Conservation (phyloP, 2,329 filamentous ascomycete genomes). For the Tolypocladium amazonense region DNA sequence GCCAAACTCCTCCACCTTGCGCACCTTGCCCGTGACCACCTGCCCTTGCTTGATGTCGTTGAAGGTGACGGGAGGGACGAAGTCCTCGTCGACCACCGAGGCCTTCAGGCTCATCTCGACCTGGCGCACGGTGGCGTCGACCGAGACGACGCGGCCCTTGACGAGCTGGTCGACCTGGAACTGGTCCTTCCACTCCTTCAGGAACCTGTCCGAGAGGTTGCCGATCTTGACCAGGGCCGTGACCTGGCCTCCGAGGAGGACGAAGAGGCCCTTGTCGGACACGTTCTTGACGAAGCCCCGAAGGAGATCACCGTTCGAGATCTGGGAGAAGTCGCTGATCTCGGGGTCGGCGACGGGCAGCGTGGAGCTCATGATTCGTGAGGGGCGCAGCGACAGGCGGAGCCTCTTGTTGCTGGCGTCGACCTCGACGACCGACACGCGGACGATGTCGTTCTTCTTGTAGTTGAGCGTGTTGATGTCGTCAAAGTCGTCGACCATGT, state of each 20-base stretch:
- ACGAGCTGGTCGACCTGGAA: conserved; percentile 88
- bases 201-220: conserved; percentile 79
- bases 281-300: conserved; percentile 91
- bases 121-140: conserved; percentile 59
- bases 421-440: conserved; percentile 73
- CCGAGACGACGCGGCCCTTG: conserved; percentile 68
- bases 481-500: conserved; percentile 78
- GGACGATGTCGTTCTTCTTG: conserved; percentile 76
- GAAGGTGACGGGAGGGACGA: conserved; percentile 61
- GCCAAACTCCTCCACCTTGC: conserved; percentile 90
- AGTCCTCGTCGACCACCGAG: conserved; percentile 72
- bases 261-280: conserved; percentile 78
- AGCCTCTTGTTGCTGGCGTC: conserved; percentile 79
- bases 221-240: conserved; percentile 76
- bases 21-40: conserved; percentile 77
- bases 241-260: conserved; percentile 70
- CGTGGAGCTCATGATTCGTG: conserved; percentile 79
- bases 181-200: conserved; percentile 91
- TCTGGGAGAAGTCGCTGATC: conserved; percentile 57
- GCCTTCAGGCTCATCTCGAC: conserved; percentile 81
- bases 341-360: conserved; percentile 73
- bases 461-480: conserved; percentile 65
- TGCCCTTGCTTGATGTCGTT: conserved; percentile 71
- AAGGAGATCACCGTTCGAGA: conserved; percentile 68
- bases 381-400: conserved; percentile 72